Conservation (phyloP, 257 asterid species). For the Verbena officinalis region DNA sequence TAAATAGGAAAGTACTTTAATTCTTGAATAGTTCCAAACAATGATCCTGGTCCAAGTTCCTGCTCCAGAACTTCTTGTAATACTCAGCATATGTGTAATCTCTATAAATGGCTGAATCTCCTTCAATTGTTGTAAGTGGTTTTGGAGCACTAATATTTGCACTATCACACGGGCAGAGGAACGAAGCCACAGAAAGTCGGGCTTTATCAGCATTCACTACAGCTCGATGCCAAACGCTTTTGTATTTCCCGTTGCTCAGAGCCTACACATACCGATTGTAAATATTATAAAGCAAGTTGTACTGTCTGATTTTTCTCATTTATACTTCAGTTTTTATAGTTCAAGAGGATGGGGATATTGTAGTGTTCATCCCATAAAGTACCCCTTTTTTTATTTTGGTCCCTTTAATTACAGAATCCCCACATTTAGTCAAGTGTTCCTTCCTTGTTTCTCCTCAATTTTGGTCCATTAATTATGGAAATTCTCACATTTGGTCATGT, state of each 20-base stretch:
- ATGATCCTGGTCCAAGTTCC: conserved; percentile 77
- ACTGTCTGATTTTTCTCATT: background rate
- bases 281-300: background rate
- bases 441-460: no score
- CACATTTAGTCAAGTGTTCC: no score
- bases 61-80: conserved; percentile 87
- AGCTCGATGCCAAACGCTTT: conserved; percentile 92
- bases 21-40: conserved; percentile 79
- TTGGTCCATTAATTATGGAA: no score
- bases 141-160: conserved; percentile 74
- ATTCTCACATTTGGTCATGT: no score
- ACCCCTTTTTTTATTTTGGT: background rate
- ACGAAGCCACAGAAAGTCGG: conserved; percentile 82
- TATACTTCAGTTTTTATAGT: no score
- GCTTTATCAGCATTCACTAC: conserved; percentile 65
- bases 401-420: no score
- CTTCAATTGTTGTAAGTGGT: conserved; percentile 45
- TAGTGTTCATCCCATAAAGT: background rate
- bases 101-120: conserved; percentile 44
- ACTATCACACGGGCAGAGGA: conserved; percentile 75
- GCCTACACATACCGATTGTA: conserved; percentile 46
- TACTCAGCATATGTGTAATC: conserved; percentile 80
- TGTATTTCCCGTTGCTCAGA: conserved; percentile 77
- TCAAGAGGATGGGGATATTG: no score
- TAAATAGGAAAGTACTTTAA: conserved; percentile 24